Base-by-base conservation (phyloP, 1,139 yeast species). In the Diutina mesorugosa region DNA sequence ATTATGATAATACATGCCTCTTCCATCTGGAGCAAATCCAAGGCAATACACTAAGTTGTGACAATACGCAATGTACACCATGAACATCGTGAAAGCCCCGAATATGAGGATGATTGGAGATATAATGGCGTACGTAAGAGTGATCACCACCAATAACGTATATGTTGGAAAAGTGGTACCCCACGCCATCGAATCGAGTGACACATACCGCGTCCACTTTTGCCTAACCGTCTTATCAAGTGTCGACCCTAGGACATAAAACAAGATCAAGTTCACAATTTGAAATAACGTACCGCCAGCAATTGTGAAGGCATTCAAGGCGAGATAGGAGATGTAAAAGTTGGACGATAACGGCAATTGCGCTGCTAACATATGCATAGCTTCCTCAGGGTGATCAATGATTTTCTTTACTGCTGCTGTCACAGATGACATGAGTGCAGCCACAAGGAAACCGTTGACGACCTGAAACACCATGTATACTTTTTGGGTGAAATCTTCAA, bases 321-420 rank as follows among this genome's bases (percentile, higher is more conserved):
- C 72, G 65, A 85, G 74, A 68, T 83, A 86, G 1, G 87, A 79
- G 58, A 86, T 83, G 69, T 80, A 86, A 70, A 93, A 93, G 72
- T 91, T 93, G 47, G 97, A 86, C 7, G 98, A 84, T 64, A 85
- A 86, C 58, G 99, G 98, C 64, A 93, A 77, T 61, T 90, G 86
- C 48, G 72, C 70, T 26, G 95, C 88, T 62, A 90, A 75, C 60
- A 89, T 69, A 47, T 65, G 63, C 86, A 90, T 79, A n/a, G 90
- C 91, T 41, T 73, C 67, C 1, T 79, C 66, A 12, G 96, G 96
- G 12, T 85, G 70, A 46, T 79, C 72, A 55, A 87, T 72, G 63
- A 90, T 84, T 60, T 78, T 73, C 1, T 90, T 78, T 6, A 89
- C 90, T 2, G 87, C 84, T 2, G 91, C 81, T 1, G 90, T 71